Percentiles rank a stretch among this genome's conserved stretches.
Conservation (phyloP, 202 grass and related monocot species). For the Tripidium arundinaceum region DNA sequence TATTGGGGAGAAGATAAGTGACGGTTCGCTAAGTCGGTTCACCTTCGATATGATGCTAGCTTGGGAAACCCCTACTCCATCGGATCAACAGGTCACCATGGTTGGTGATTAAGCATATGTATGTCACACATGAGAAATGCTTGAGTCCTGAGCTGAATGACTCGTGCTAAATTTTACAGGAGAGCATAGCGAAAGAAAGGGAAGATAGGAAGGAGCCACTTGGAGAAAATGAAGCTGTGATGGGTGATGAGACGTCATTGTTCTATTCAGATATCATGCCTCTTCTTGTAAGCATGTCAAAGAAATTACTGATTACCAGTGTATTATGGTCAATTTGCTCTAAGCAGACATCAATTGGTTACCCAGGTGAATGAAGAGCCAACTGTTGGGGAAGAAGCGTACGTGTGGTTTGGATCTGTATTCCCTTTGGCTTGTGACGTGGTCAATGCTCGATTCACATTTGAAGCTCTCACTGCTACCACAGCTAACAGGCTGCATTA, state of each 20-base stretch:
- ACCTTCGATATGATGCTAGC: conserved; percentile 97
- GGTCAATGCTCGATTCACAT: conserved; percentile 86
- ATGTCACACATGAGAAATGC: background rate
- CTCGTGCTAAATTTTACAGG: conserved; percentile 37
- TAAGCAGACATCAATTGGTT: background rate
- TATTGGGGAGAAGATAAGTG: conserved; percentile 53
- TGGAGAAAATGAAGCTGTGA: conserved; percentile 50
- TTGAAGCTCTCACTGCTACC: conserved; percentile 68
- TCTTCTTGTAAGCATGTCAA: conserved; percentile 78
- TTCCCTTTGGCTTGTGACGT: conserved; percentile 81
- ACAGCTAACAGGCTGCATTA: conserved; percentile 77
- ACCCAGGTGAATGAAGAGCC: conserved; percentile 80
- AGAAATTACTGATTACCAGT: background rate
- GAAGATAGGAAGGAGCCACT: conserved; percentile 61
- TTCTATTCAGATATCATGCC: conserved; percentile 98
- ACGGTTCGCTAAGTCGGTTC: conserved; percentile 61
- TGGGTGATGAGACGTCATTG: conserved; percentile 63
- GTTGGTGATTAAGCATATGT: background rate
- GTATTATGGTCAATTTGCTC: conserved; percentile 10
- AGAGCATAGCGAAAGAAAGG: conserved; percentile 72
- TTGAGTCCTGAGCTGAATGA: no score
- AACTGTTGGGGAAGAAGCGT: conserved; percentile 76
- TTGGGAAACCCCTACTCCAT: conserved; percentile 63
- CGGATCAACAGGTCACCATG: conserved; percentile 43
- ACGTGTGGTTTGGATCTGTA: conserved; percentile 81